These are phyloP conservation scores for Baudoinia panamericana DNA, from an alignment of 495 filamentous ascomycete genomes.

Conservation along the genomic window DNA sequence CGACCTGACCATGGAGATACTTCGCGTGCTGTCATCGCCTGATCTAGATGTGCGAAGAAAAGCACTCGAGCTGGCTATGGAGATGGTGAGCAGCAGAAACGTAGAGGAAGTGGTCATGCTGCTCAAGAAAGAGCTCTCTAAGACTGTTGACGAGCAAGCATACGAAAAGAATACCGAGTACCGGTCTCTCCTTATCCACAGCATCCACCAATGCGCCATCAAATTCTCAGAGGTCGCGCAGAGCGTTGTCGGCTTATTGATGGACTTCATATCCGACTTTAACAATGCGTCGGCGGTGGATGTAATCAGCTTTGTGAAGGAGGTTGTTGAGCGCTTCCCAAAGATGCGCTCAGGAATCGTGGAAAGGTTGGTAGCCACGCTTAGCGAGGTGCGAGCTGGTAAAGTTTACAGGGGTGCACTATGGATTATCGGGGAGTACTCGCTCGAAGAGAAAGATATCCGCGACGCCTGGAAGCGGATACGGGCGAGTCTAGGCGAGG, in stretches of 20 bases:
- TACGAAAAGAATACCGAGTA: constrained; percentile 99
- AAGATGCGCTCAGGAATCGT: constrained; percentile 76
- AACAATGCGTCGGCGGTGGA: constrained; percentile 95
- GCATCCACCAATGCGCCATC: constrained; percentile 96
- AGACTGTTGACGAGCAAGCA: constrained; percentile 89
- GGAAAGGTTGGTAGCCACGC: constrained; percentile 72
- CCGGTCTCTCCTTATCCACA: constrained; percentile 85
- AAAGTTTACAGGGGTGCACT: constrained; percentile 95
- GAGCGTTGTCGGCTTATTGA: constrained; percentile 91
- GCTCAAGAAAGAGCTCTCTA: constrained; percentile 91
- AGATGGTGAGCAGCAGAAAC: constrained; percentile 98
- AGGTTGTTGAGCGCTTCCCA: constrained; percentile 97
- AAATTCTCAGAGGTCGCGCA: constrained; percentile 97
- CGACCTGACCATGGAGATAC: constrained; percentile 94
- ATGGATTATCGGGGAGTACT: constrained; percentile 98
- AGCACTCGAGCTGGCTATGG: constrained; percentile 77
- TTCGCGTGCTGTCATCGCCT: constrained; percentile 88
- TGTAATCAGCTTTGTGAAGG: constrained; percentile 96
- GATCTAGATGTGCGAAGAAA: constrained; percentile 95
- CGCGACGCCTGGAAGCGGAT: constrained; percentile 95
- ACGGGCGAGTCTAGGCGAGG: constrained; percentile 85
- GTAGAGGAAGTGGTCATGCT: constrained; percentile 95
- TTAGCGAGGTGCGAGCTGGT: constrained; percentile 87
- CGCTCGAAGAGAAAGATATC: constrained; percentile 83
- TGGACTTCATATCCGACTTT: constrained; percentile 99